A percentile compares a stretch with the other conserved stretches of the same genome.
Conservation (phyloP, 2,329 filamentous ascomycete species). For the Apiospora phragmitis region DNA sequence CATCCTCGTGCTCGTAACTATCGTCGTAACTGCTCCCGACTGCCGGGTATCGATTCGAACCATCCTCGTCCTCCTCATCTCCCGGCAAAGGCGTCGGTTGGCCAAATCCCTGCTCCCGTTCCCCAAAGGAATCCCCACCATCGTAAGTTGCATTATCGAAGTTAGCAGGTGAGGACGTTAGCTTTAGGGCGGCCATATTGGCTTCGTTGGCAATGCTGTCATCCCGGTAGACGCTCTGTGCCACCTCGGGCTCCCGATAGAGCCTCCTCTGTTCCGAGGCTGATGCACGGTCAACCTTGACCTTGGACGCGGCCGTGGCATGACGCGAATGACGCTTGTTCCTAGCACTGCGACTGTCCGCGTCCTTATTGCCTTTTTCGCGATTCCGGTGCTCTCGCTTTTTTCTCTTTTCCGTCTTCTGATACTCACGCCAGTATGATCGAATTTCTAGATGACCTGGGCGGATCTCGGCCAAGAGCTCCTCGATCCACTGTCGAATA, state of each 20-base stretch:
- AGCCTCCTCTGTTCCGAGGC: not conserved
- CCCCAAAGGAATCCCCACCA: not conserved
- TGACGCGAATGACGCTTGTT: not conserved
- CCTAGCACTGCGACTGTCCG: not conserved
- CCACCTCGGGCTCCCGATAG: not conserved
- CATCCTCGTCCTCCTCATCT: not conserved
- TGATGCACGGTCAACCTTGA: not conserved
- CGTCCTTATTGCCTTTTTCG: not conserved
- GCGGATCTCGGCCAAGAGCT: not conserved
- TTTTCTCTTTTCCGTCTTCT: not conserved
- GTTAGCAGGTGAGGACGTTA: not conserved
- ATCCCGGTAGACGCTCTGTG: slow-evolving; percentile 2
- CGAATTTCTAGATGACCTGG: not conserved
- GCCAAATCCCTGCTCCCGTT: not conserved
- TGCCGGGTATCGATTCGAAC: not conserved
- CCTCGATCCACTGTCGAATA: not conserved
- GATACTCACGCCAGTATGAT: not conserved
- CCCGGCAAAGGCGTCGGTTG: not conserved
- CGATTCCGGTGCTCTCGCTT: not conserved
- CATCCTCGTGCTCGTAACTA: not conserved
- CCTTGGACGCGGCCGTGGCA: not conserved
- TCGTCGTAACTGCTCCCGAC: not conserved
- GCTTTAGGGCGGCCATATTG: not conserved
- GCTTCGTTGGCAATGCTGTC: not conserved
- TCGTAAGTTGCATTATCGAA: not conserved